Evolutionary conservation across 2,329 filamentous ascomycete genomes (phyloP).

Genomic region (Ceratocystis lukuohia): DNA sequence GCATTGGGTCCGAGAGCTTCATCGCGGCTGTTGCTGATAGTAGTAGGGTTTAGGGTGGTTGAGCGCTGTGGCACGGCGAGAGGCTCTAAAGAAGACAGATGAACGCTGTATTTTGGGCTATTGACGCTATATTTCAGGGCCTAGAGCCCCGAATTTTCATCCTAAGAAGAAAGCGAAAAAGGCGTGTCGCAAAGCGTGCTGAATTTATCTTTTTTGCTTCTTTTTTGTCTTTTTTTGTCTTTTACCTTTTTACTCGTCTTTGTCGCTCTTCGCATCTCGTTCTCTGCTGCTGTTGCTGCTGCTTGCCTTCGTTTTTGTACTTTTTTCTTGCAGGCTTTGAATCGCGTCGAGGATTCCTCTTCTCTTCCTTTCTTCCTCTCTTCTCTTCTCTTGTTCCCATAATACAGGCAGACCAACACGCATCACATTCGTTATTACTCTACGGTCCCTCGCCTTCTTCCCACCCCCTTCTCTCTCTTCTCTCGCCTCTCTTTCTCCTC

Average conservation of each 20-base stretch:
- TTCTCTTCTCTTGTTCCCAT: conserved; percentile 25
- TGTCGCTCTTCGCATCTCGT: background rate
- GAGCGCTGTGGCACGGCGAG: background rate
- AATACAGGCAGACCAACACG: conserved; percentile 13
- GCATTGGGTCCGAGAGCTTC: too few species aligned
- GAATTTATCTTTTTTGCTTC: background rate
- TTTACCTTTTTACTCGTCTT: background rate
- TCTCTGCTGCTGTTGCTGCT: background rate
- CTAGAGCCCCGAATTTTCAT: too few species aligned
- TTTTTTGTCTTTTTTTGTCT: background rate
- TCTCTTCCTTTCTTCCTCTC: conserved; percentile 22
- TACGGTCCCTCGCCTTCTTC: conserved; percentile 24
- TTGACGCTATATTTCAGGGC: too few species aligned
- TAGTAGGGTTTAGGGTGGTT: background rate
- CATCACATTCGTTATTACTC: background rate
- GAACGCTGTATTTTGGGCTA: background rate
- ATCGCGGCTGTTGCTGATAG: background rate
- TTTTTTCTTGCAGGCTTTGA: background rate
- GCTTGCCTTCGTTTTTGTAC: background rate
- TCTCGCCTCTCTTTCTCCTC: conserved; percentile 25
- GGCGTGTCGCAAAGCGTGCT: background rate
- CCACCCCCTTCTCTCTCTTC: conserved; percentile 24
- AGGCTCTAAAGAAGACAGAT: background rate
- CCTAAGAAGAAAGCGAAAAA: background rate
- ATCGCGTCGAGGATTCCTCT: background rate